Evolutionary conservation across 805 yeast genomes (phyloP), one percentile per base, ranked within the genome.

Genomic region (Jamesozyma hellenica): DNA sequence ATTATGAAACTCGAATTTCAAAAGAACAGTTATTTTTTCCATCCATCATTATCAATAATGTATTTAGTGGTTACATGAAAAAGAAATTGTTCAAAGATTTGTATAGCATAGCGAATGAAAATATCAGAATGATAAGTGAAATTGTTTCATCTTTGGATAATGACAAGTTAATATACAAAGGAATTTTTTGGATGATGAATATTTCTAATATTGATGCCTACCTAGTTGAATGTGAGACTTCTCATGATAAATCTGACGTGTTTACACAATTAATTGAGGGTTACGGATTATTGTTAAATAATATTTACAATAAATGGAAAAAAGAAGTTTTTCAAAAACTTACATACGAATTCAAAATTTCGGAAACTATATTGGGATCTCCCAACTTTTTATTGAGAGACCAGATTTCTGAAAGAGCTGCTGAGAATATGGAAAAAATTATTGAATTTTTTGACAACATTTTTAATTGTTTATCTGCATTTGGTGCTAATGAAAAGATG

Each of bases 371-470:
- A 12, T n/a, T 44, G 10, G 48, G 48, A 3, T 36, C 42, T 10
- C 38, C 45, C 1, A 34, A 34, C 19, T 15, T 33, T n/a, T 27
- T 23, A 14, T 17, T 28, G 15, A 40, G 21, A 4, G 23, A 21
- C 8, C 23, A 17, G 2, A 11, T 29, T 8, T 7, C 16, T 3
- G 26, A 21, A 5, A 28, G 32, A 18, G 17, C 21, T 14, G 29
- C 19, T 27, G 42, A 18, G 14, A 27, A 32, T 17, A 18, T 32
- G 28, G 17, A 13, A 7, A 34, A 18, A 14, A 5, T 92, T 44
- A 66, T 92, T 51, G 77, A 86, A 35, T 79, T 87, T 60, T 82
- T 92, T 70, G 88, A 87, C 66, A 74, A 78, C 42, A 86, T 90
- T 19, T 79, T 82, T 64, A 82, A 90, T 82, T 77, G 94, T 13